These are phyloP conservation scores for Pecoramyces ruminantium DNA, from an alignment of 192 early-diverging fungal species.

Conservation along the genomic window DNA sequence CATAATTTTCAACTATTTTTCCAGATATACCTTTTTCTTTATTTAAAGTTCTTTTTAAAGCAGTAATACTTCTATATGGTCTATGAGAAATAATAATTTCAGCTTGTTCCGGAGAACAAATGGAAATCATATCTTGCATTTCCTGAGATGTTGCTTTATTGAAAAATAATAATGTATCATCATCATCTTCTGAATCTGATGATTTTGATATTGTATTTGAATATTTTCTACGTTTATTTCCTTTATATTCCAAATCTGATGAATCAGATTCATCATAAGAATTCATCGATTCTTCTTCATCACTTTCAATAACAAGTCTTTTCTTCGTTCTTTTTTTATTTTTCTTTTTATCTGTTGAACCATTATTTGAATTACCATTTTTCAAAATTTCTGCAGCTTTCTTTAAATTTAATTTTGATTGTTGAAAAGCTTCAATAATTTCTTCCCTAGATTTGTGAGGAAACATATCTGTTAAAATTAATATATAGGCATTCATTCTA, in stretches of 20 bases:
- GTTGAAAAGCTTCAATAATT: not conserved
- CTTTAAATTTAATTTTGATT: not conserved
- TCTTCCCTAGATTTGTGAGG: not conserved
- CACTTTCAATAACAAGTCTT: not conserved
- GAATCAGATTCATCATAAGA: not conserved
- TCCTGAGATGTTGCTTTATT: slow-evolving; percentile 11
- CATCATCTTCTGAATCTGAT: not conserved
- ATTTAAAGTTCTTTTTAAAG: slow-evolving; percentile 28
- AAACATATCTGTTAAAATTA: not conserved
- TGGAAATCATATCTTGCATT: slow-evolving; percentile 13
- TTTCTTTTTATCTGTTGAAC: not conserved
- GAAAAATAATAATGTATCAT: slow-evolving; percentile 15
- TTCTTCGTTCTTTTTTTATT: not conserved
- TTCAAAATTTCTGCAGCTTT: not conserved
- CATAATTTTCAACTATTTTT: slow-evolving; percentile 27
- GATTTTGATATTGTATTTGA: not conserved
- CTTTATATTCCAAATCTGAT: not conserved
- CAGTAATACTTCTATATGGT: slow-evolving; percentile 17
- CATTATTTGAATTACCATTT: not conserved
- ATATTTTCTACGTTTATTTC: not conserved
- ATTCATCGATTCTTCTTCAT: not conserved
- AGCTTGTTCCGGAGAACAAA: slow-evolving; percentile 22
- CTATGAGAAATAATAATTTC: slow-evolving; percentile 18
- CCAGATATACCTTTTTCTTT: slow-evolving; percentile 26
- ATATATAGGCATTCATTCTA: not conserved